Evolutionary conservation across 805 yeast genomes (phyloP).

Genomic region (Saccharomyces cerevisiae): DNA sequence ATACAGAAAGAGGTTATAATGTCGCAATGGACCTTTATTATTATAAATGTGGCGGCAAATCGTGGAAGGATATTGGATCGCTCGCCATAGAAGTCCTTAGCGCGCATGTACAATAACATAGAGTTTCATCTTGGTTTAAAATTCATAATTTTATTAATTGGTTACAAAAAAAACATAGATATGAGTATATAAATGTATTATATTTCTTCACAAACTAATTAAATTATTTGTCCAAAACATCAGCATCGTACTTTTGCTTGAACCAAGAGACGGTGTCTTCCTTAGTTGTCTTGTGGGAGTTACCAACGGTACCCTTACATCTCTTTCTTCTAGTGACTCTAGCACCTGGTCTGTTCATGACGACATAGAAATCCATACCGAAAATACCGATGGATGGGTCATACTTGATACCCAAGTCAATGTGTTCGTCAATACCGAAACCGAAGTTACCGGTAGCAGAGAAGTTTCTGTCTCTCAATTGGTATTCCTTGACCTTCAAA

Average conservation of each 20-base stretch:
- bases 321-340: slow-evolving; percentile 99
- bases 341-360: slow-evolving; percentile 98
- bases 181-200: neutral
- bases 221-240: slow-evolving; percentile 73
- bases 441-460: slow-evolving; percentile 99
- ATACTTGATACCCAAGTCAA: slow-evolving; percentile 99
- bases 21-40: slow-evolving; percentile 36
- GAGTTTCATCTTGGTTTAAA: neutral
- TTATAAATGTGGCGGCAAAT: slow-evolving; percentile 29
- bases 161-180: slow-evolving; percentile 2
- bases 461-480: slow-evolving; percentile 89
- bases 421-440: slow-evolving; percentile 99
- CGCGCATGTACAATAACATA: neutral
- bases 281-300: slow-evolving; percentile 83
- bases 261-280: slow-evolving; percentile 97
- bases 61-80: slow-evolving; percentile 45
- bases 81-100: slow-evolving; percentile 32
- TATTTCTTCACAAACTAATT: neutral
- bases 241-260: slow-evolving; percentile 99
- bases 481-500: slow-evolving; percentile 98
- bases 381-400: slow-evolving; percentile 99
- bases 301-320: slow-evolving; percentile 79
- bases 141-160: neutral
- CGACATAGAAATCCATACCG: slow-evolving; percentile 99
- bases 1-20: slow-evolving; percentile 38